These are phyloP conservation scores for Lumnitzera racemosa DNA, from an alignment of 345 rosid genomes.

Conservation along the genomic window DNA sequence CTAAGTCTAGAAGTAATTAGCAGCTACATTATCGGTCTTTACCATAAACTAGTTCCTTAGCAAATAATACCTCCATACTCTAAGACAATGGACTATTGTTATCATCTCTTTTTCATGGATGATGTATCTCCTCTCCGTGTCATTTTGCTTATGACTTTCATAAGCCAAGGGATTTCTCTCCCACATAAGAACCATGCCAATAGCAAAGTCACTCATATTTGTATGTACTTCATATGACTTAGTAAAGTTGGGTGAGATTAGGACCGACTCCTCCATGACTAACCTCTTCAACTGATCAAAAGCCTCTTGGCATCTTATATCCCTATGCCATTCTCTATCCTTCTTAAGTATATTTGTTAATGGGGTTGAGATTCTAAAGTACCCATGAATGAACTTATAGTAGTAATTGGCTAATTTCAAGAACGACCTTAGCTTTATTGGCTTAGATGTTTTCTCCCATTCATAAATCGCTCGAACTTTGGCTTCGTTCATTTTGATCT, in stretches of 20 bases:
- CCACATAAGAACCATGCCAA: background rate
- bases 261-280: background rate
- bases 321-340: background rate
- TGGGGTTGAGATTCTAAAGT: background rate
- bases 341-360: background rate
- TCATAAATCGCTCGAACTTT: background rate
- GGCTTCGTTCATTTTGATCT: background rate
- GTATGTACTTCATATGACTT: background rate
- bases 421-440: background rate
- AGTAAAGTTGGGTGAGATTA: background rate
- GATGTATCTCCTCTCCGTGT: background rate
- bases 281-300: background rate
- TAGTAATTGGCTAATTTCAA: background rate
- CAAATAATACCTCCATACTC: background rate
- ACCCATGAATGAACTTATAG: background rate
- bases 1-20: too few species aligned
- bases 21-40: too few species aligned
- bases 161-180: background rate
- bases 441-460: background rate
- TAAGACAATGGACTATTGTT: background rate
- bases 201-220: background rate
- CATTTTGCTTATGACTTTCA: background rate
- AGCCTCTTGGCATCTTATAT: background rate
- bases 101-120: background rate
- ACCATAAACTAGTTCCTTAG: too few species aligned